These are phyloP conservation scores for Boletellus ananas DNA, from an alignment of 768 basidiomycete genomes.

Conservation along the genomic window DNA sequence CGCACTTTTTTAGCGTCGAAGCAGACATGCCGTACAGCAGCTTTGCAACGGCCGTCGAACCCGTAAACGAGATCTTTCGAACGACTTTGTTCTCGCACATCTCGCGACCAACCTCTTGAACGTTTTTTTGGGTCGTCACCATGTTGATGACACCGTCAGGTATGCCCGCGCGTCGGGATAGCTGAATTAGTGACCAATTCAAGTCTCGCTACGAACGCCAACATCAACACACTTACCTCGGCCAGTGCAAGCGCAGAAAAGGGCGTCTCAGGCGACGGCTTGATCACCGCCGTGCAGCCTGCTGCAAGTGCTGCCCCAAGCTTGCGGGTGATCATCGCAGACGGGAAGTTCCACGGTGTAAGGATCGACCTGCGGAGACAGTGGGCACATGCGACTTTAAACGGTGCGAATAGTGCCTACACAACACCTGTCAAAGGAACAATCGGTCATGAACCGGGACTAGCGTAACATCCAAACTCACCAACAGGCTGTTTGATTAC, in stretches of 20 bases:
- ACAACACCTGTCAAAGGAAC: conserved; percentile 39
- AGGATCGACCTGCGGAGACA: conserved; percentile 56
- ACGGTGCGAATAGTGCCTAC: conserved; percentile 28
- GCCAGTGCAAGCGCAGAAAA: conserved; percentile 87
- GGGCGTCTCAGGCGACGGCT: conserved; percentile 93
- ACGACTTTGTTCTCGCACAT: conserved; percentile 86
- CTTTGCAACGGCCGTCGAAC: conserved; percentile 80
- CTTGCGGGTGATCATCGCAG: conserved; percentile 93
- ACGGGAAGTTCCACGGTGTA: conserved; percentile 93
- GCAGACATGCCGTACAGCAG: conserved; percentile 68
- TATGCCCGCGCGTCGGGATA: conserved; percentile 84
- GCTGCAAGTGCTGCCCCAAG: conserved; percentile 86
- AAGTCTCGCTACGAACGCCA: background rate
- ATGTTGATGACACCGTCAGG: conserved; percentile 95
- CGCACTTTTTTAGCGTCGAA: conserved; percentile 78
- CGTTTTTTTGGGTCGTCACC: conserved; percentile 82
- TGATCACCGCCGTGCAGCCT: conserved; percentile 95
- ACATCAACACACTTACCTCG: conserved; percentile 51
- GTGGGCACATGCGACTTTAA: background rate
- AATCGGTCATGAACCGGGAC: conserved; percentile 28
- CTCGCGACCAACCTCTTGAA: conserved; percentile 86
- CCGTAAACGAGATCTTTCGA: conserved; percentile 90
- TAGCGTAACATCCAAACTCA: conserved; percentile 37
- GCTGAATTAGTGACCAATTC: conserved; percentile 37
- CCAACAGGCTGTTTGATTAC: conserved; percentile 93